Evolutionary conservation across 768 basidiomycete species (phyloP), one percentile per base, ranked within the genome.

Genomic region (Trametes meyenii): DNA sequence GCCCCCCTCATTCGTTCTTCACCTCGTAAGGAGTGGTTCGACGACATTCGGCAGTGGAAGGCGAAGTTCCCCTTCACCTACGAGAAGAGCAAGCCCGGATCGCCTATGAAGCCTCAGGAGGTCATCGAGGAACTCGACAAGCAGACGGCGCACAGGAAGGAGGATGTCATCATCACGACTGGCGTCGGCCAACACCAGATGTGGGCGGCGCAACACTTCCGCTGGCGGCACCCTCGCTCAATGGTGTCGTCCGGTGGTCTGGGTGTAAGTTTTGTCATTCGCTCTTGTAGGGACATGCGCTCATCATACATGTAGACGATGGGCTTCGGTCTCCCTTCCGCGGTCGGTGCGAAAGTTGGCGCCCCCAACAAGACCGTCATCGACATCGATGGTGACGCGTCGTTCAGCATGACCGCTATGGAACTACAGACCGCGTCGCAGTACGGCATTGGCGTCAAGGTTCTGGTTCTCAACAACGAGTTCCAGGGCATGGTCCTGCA

Each of bases 151-250:
- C 81, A 89, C 61, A 84, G 79, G 74, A 96, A 98, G 78, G 89
- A 92, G 59, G 86, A 98, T 23, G 83, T 97, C 40, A 77, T 99
- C 70, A 76, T 99, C 54, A 76, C 93, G 12, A 99, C 97, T 16
- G 97, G 97, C 67, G 97, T 99, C 21, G 97, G 97, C 8, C 97
- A 99, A 74, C 97, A 98, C 77, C 96, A 99, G 77, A 98, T 98
- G 97, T 98, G 94, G 95, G 96, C 96, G 1, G 93, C 92, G 43
- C 97, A 99, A 74, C 82, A 89, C 73, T 98, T 85, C 77, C 82
- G 96, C 60, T 99, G 96, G 96, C 90, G 78, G 62, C 77, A 89
- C 50, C 97, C 97, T 0, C 82, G 88, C 43, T 83, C 92, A 48
- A 83, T 98, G 89, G 87, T 96, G 55, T 94, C 95, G 14, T 95